Conservation (phyloP, 805 yeast genomes). For the Ogataea nonfermentans region DNA sequence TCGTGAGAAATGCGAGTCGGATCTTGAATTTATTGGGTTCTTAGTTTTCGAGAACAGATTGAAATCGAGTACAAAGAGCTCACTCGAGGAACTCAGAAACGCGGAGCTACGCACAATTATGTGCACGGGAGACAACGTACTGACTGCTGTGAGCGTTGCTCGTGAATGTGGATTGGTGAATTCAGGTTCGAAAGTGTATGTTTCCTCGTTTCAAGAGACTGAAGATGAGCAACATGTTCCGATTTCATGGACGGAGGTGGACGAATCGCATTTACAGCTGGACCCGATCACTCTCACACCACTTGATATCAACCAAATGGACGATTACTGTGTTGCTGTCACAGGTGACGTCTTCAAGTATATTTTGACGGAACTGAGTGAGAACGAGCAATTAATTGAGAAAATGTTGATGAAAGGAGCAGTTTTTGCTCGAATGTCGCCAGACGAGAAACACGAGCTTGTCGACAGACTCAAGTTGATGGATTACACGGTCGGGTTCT, state of each 20-base stretch:
- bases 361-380: slow-evolving; percentile 56
- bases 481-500: slow-evolving; percentile 93
- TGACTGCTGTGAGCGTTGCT: slow-evolving; percentile 93
- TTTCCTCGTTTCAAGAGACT: slow-evolving; percentile 51
- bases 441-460: slow-evolving; percentile 96
- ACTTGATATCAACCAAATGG: slow-evolving; percentile 29
- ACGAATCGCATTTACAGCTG: slow-evolving; percentile 51
- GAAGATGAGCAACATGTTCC: slow-evolving; percentile 20
- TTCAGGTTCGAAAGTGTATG: slow-evolving; percentile 45
- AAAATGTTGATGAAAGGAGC: slow-evolving; percentile 67
- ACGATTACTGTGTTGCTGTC: slow-evolving; percentile 69
- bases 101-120: slow-evolving; percentile 83
- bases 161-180: slow-evolving; percentile 72
- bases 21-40: slow-evolving; percentile 78
- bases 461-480: slow-evolving; percentile 81
- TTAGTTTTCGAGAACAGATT: slow-evolving; percentile 90
- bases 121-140: slow-evolving; percentile 97
- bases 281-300: slow-evolving; percentile 67
- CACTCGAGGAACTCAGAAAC: slow-evolving; percentile 54
- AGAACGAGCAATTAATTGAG: slow-evolving; percentile 40
- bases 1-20: slow-evolving; percentile 68
- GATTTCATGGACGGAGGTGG: slow-evolving; percentile 68
- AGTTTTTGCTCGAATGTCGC: slow-evolving; percentile 96
- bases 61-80: slow-evolving; percentile 63
- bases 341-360: slow-evolving; percentile 91